Percentiles rank a stretch among this genome's conserved stretches.
Conservation (phyloP, 2,329 filamentous ascomycete genomes). For the Hypocreales sp. region DNA sequence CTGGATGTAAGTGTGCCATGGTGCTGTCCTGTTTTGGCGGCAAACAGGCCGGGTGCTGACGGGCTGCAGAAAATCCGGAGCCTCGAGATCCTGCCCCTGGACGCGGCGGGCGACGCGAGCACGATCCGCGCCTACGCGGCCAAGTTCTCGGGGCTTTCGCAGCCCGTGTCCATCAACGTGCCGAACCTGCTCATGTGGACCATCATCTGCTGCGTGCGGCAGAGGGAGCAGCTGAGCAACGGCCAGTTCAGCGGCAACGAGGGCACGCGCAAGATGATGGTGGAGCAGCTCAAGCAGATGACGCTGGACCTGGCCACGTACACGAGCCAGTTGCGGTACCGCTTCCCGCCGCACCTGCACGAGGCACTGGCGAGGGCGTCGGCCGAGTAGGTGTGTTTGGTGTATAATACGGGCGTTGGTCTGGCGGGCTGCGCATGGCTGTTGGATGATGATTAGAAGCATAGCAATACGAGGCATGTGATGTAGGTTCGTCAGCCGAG, state of each 20-base stretch:
- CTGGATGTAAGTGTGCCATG: constrained; percentile 37
- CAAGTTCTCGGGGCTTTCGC: constrained; percentile 63
- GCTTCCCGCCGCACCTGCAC: constrained; percentile 73
- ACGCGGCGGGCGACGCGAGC: constrained; percentile 58
- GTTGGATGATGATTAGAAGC: no score
- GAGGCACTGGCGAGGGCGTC: constrained; percentile 76
- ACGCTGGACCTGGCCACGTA: constrained; percentile 88
- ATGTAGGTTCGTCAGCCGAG: no score
- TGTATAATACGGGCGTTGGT: no score
- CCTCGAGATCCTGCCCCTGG: constrained; percentile 67
- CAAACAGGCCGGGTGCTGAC: no score
- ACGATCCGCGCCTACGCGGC: constrained; percentile 67
- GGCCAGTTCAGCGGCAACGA: constrained; percentile 63
- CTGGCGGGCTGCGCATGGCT: no score
- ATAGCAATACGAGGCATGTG: no score
- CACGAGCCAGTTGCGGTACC: constrained; percentile 81
- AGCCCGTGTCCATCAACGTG: constrained; percentile 75
- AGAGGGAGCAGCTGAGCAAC: constrained; percentile 54
- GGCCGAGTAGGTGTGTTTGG: constrained; percentile 34
- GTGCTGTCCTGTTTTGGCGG: constrained; percentile 1
- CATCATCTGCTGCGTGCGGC: constrained; percentile 67
- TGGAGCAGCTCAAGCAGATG: constrained; percentile 59
- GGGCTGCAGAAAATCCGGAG: constrained; percentile 49
- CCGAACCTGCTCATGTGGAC: constrained; percentile 91
- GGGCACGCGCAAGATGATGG: constrained; percentile 45